phyloP scores from a whole-genome alignment of 345 rosid genomes.

The Eucalyptus erythrocorys region DNA sequence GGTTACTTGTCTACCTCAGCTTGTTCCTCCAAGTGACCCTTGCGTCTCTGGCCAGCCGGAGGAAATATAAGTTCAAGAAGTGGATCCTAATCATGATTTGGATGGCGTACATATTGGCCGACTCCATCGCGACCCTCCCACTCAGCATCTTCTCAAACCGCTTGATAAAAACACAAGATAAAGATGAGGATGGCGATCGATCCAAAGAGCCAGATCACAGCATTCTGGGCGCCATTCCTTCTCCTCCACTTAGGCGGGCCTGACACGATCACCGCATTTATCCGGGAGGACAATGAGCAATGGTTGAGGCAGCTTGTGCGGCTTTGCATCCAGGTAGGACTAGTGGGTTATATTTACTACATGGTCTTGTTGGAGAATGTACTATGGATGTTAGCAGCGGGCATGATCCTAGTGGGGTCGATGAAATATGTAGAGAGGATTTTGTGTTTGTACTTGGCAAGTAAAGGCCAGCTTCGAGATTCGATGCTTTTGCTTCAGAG shows the following conservation, averaged over 20 bases:
- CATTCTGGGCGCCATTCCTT: conserved; percentile 21
- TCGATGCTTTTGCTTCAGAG: neutral
- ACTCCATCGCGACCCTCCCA: conserved; percentile 5
- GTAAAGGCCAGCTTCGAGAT: conserved; percentile 12
- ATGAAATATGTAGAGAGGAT: conserved; percentile 32
- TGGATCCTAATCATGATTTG: neutral
- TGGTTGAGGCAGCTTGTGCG: conserved; percentile 13
- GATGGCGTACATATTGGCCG: conserved; percentile 11
- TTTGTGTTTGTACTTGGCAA: conserved; percentile 24
- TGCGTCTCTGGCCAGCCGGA: neutral
- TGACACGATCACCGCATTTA: conserved; percentile 3
- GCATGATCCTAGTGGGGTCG: conserved; percentile 19
- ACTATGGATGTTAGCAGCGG: conserved; percentile 1
- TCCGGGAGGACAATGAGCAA: conserved; percentile 16
- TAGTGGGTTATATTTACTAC: conserved; percentile 16
- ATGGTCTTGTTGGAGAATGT: conserved; percentile 1
- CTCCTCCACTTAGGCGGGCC: conserved; percentile 18
- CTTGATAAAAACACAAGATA: neutral
- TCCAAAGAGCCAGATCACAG: neutral
- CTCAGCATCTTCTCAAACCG: conserved; percentile 8
- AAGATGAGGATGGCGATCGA: neutral
- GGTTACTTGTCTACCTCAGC: neutral
- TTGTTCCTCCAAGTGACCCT: conserved; percentile 5
- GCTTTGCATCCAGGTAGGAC: neutral
- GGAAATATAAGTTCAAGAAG: neutral